phyloP scores from a whole-genome alignment of 2,329 filamentous ascomycete species.

The Knufia petricola region DNA sequence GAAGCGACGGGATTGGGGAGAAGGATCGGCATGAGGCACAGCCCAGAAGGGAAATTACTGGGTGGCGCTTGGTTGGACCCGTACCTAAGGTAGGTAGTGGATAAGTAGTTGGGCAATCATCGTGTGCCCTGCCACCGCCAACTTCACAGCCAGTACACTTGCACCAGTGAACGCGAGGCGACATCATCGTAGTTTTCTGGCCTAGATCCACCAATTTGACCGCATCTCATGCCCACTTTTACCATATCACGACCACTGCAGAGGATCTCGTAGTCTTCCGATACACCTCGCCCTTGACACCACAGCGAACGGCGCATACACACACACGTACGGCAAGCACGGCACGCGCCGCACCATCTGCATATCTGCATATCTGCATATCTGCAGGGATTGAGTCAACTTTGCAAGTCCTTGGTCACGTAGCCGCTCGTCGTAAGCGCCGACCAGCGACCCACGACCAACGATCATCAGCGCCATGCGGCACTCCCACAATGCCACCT shows the following conservation, averaged over 20 bases:
- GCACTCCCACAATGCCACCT: constrained; percentile 19
- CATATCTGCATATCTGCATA: neutral
- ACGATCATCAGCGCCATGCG: constrained; percentile 18
- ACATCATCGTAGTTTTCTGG: constrained; percentile 1
- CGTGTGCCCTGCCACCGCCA: constrained; percentile 1
- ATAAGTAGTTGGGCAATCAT: too few species aligned
- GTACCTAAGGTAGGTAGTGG: too few species aligned
- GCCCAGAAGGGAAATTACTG: neutral
- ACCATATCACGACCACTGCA: neutral
- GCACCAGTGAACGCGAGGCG: too few species aligned
- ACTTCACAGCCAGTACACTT: neutral
- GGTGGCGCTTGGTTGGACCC: neutral
- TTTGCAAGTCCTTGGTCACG: neutral
- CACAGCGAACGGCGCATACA: neutral
- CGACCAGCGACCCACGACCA: constrained; percentile 8
- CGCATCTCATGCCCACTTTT: neutral
- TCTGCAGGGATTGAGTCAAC: neutral
- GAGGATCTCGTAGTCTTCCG: neutral
- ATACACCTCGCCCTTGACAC: neutral
- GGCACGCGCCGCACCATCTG: neutral
- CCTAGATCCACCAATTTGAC: constrained; percentile 1
- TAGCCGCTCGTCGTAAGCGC: constrained; percentile 14
- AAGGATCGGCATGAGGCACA: neutral
- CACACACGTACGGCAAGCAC: too few species aligned
- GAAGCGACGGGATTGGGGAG: neutral